Evolutionary conservation across 1,284 basidiomycete species (phyloP).

Genomic region (Ceratobasidium sp.): DNA sequence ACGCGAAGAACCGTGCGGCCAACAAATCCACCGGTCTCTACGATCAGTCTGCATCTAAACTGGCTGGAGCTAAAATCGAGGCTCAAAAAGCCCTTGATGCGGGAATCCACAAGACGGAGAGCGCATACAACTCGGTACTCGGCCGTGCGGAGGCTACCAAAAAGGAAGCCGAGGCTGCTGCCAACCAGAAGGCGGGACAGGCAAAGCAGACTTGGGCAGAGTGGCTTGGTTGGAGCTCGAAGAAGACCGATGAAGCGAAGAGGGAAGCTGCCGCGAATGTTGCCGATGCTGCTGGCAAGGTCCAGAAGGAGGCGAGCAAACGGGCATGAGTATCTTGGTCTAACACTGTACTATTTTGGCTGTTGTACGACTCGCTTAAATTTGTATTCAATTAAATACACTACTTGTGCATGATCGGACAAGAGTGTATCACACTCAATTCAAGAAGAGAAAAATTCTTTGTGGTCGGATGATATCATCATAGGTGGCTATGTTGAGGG

Average conservation of each 20-base stretch:
- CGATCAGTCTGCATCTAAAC: slow-evolving; percentile 34
- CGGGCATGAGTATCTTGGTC: slow-evolving; percentile 17
- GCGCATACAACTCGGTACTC: slow-evolving; percentile 31
- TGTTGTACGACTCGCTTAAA: neutral
- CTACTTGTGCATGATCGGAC: too few species aligned
- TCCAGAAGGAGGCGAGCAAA: slow-evolving; percentile 42
- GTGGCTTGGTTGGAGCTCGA: slow-evolving; percentile 42
- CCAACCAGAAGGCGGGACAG: slow-evolving; percentile 33
- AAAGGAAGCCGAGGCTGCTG: slow-evolving; percentile 27
- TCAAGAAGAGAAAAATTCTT: too few species aligned
- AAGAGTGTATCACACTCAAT: too few species aligned
- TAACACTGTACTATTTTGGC: neutral
- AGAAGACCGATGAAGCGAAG: slow-evolving; percentile 42
- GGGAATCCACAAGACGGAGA: slow-evolving; percentile 1
- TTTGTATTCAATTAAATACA: neutral
- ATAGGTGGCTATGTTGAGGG: too few species aligned
- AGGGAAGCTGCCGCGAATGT: slow-evolving; percentile 40
- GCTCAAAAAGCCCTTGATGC: slow-evolving; percentile 1
- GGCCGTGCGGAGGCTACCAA: slow-evolving; percentile 24
- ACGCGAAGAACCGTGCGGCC: slow-evolving; percentile 21
- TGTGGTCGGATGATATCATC: too few species aligned
- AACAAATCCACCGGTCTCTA: slow-evolving; percentile 12
- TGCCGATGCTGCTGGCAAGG: slow-evolving; percentile 41
- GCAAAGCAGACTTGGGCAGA: slow-evolving; percentile 40
- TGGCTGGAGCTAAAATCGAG: slow-evolving; percentile 27